Conservation (phyloP, 2,329 filamentous ascomycete genomes). For the Dendrostoma leiphaemia region DNA sequence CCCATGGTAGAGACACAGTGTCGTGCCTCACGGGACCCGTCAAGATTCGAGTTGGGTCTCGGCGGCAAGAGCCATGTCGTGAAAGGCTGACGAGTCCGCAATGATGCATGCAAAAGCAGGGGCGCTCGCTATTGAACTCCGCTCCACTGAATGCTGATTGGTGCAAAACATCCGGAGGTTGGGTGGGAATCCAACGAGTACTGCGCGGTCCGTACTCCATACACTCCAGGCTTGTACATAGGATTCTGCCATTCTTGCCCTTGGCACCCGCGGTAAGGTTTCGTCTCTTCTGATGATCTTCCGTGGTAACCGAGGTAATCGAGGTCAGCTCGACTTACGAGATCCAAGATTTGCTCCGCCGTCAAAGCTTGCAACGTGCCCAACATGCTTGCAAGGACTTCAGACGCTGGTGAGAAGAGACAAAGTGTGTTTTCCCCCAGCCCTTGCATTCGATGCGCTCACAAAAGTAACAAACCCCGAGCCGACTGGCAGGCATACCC, state of each 20-base stretch:
- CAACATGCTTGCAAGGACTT: background rate
- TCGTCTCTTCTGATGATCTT: constrained; percentile 11
- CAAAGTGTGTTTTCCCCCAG: background rate
- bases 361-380: background rate
- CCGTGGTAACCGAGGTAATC: background rate
- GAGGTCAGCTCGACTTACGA: background rate
- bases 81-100: constrained; percentile 35
- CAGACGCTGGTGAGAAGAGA: background rate
- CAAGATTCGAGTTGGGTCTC: constrained; percentile 11
- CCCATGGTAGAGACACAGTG: constrained; percentile 1
- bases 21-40: background rate
- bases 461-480: background rate
- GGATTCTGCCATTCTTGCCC: background rate
- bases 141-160: constrained; percentile 2
- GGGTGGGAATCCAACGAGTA: constrained; percentile 6
- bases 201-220: too few relatives aligned
- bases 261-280: constrained; percentile 3
- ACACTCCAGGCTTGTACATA: too few relatives aligned
- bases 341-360: background rate
- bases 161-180: constrained; percentile 17
- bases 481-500: background rate
- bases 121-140: background rate
- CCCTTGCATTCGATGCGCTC: constrained; percentile 5
- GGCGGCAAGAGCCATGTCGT: constrained; percentile 38
- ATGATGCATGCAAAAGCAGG: constrained; percentile 15